Conservation (phyloP, 1,284 basidiomycete genomes). For the Cutaneotrichosporon daszewskae region DNA sequence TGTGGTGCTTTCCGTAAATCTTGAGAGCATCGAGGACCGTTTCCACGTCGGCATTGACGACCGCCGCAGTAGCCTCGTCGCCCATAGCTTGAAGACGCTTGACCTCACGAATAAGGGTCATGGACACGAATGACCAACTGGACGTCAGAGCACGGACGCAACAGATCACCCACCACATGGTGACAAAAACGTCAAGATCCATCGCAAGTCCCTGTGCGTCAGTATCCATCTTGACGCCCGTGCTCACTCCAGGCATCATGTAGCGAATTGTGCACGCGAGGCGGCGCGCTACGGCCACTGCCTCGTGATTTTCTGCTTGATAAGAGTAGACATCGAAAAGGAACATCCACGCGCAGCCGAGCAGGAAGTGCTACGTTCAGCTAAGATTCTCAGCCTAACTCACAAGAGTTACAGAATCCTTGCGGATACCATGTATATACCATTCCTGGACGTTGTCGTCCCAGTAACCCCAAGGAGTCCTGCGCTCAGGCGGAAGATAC, state of each 20-base stretch:
- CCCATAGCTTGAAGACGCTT: conserved; percentile 30
- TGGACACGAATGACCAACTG: conserved; percentile 35
- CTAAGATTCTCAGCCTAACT: conserved; percentile 5
- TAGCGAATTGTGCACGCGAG: conserved; percentile 19
- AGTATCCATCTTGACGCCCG: neutral
- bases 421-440: conserved; percentile 10
- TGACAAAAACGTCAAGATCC: conserved; percentile 30
- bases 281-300: conserved; percentile 31
- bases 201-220: neutral
- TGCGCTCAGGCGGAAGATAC: conserved; percentile 29
- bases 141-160: neutral
- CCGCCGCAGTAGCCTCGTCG: conserved; percentile 10
- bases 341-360: conserved; percentile 43
- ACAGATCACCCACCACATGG: conserved; percentile 29
- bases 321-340: conserved; percentile 35
- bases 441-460: neutral
- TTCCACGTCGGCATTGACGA: conserved; percentile 31
- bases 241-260: conserved; percentile 6
- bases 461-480: conserved; percentile 25
- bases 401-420: conserved; percentile 18
- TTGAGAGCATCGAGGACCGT: conserved; percentile 25
- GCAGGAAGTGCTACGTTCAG: conserved; percentile 27
- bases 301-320: conserved; percentile 26
- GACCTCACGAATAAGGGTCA: conserved; percentile 36
- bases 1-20: conserved; percentile 2